Evolutionary conservation across 371 early-diverging fungal species (phyloP).

Genomic region (Lichtheimia hyalospora): DNA sequence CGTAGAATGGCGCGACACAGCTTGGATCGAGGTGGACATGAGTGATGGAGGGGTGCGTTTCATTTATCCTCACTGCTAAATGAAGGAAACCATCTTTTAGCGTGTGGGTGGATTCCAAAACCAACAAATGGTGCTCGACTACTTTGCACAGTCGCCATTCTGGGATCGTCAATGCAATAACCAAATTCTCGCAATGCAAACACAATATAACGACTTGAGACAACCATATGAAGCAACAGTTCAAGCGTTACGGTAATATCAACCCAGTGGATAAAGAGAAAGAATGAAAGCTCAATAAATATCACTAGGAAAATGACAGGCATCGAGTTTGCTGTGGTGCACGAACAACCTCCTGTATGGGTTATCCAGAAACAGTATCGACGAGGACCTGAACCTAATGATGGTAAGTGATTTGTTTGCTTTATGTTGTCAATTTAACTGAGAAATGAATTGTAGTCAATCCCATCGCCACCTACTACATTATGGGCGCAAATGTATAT

Average conservation of each 20-base stretch:
- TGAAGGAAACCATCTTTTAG: slow-evolving; percentile 20
- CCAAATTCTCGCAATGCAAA: slow-evolving; percentile 96
- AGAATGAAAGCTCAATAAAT: not conserved
- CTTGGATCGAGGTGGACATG: slow-evolving; percentile 44
- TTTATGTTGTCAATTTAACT: not conserved
- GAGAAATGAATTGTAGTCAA: slow-evolving; percentile 30
- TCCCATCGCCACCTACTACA: slow-evolving; percentile 83
- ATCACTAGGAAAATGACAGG: slow-evolving; percentile 80
- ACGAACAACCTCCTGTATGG: slow-evolving; percentile 82
- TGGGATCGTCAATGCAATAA: slow-evolving; percentile 97
- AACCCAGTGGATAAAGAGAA: too few relatives aligned
- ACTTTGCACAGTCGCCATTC: slow-evolving; percentile 94
- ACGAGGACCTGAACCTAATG: slow-evolving; percentile 53
- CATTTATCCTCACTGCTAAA: too few relatives aligned
- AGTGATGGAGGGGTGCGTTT: not conserved
- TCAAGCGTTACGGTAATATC: slow-evolving; percentile 52
- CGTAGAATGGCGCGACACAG: slow-evolving; percentile 51
- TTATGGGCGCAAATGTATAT: slow-evolving; percentile 90
- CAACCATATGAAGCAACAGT: slow-evolving; percentile 53
- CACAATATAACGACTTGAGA: slow-evolving; percentile 86
- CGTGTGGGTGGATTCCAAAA: slow-evolving; percentile 68
- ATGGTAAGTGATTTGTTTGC: slow-evolving; percentile 41
- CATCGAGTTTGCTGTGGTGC: slow-evolving; percentile 80
- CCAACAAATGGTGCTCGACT: slow-evolving; percentile 89
- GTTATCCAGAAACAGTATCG: slow-evolving; percentile 83